A percentile compares a stretch with the other conserved stretches of the same genome.
These are phyloP conservation scores for Triticum turgidum DNA, from an alignment of 176 grass and related monocot genomes.

Conservation along the genomic window DNA sequence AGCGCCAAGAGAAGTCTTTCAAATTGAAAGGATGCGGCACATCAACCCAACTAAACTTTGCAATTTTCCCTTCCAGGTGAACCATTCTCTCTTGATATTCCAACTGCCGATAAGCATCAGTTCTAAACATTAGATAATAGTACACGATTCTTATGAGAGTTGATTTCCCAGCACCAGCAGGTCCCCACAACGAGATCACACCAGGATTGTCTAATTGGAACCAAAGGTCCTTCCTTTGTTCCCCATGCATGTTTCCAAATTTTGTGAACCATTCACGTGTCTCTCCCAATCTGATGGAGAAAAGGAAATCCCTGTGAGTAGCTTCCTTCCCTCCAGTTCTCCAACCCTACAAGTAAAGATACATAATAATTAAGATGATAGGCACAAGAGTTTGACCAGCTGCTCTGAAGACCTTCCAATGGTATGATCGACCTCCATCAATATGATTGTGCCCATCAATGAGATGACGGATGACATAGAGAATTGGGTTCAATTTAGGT, in stretches of 20 bases:
- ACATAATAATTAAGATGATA: background rate
- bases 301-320: background rate
- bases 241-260: background rate
- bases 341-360: background rate
- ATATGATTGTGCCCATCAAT: background rate
- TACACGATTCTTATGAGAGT: background rate
- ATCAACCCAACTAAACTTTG: background rate
- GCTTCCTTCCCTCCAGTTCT: background rate
- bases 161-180: background rate
- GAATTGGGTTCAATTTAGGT: background rate
- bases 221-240: rapidly evolving
- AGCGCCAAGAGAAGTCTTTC: background rate
- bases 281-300: background rate
- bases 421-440: background rate
- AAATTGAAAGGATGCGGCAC: background rate
- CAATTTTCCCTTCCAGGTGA: background rate
- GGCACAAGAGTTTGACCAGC: too few species aligned
- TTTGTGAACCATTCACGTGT: background rate
- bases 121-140: background rate
- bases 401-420: background rate
- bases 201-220: background rate
- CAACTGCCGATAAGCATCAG: background rate
- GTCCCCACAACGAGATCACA: background rate
- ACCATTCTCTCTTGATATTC: background rate
- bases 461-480: background rate